phyloP scores from a whole-genome alignment of 2,329 filamentous ascomycete genomes.

The Paecilomyces dactylethromorphus region DNA sequence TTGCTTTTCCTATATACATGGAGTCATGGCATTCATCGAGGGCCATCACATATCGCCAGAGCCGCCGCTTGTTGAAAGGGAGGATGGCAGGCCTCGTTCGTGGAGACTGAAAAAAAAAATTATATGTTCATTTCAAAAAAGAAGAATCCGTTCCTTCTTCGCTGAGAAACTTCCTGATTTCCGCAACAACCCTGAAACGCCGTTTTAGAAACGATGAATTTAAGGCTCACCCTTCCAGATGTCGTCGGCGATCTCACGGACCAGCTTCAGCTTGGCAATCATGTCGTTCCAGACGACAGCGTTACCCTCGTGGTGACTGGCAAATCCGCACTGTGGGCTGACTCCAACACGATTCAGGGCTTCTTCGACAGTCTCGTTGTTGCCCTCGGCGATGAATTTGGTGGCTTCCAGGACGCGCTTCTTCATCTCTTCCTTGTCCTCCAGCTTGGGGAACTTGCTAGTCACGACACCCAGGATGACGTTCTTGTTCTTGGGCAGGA shows the following conservation, averaged over 20 bases:
- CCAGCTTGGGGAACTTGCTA: conserved; percentile 56
- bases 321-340: conserved; percentile 68
- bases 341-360: conserved; percentile 62
- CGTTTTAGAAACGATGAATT: conserved; percentile 1
- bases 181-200: not conserved
- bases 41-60: not conserved
- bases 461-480: conserved; percentile 60
- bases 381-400: conserved; percentile 63
- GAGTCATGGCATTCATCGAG: conserved; percentile 11
- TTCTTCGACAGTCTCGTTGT: conserved; percentile 57
- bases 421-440: conserved; percentile 60
- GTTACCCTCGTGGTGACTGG: conserved; percentile 68
- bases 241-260: conserved; percentile 65
- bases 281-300: conserved; percentile 62
- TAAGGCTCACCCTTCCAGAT: conserved; percentile 58
- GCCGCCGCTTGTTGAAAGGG: conserved; percentile 8
- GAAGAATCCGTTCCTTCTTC: not conserved
- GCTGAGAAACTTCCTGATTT: not conserved
- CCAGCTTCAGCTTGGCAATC: conserved; percentile 65
- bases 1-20: conserved; percentile 9
- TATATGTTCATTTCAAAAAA: not conserved
- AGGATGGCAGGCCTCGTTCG: not conserved
- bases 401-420: conserved; percentile 54
- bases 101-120: not conserved
- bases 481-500: conserved; percentile 55